A percentile compares a stretch with the other conserved stretches of the same genome.
Conservation (phyloP, 1,284 basidiomycete genomes). For the Acaromyces ingoldii region DNA sequence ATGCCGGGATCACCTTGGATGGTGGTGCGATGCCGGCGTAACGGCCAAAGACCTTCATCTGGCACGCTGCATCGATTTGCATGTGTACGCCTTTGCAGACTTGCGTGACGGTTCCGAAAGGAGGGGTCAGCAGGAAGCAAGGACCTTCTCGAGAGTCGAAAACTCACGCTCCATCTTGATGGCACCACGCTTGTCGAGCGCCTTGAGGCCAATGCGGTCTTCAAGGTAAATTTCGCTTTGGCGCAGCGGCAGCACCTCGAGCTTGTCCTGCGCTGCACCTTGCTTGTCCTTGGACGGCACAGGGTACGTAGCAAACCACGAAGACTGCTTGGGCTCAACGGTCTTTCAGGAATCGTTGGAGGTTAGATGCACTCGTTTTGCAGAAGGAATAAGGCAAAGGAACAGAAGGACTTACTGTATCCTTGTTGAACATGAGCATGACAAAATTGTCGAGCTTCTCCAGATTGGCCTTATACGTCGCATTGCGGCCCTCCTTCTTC, state of each 20-base stretch:
- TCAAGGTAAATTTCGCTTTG: conserved; percentile 71
- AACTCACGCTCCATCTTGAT: conserved; percentile 28
- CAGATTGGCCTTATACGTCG: conserved; percentile 42
- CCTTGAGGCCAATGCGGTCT: conserved; percentile 80
- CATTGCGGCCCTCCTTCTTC: background rate
- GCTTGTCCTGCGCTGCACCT: conserved; percentile 36
- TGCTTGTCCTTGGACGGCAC: background rate
- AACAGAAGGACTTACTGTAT: conserved; percentile 10
- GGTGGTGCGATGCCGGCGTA: conserved; percentile 34
- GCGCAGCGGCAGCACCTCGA: conserved; percentile 63
- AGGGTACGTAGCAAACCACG: conserved; percentile 44
- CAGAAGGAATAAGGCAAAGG: conserved; percentile 26
- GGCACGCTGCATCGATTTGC: conserved; percentile 44
- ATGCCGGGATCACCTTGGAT: conserved; percentile 10
- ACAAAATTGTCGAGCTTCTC: conserved; percentile 47
- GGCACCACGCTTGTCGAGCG: conserved; percentile 67
- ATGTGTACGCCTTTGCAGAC: conserved; percentile 45
- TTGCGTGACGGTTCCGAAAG: too few species aligned
- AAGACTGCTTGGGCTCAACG: conserved; percentile 42
- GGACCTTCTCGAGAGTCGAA: background rate
- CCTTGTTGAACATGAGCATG: conserved; percentile 48
- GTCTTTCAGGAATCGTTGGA: conserved; percentile 11
- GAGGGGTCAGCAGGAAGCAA: background rate
- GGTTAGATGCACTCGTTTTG: background rate
- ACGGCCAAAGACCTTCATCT: conserved; percentile 38